A percentile compares a stretch with the other conserved stretches of the same genome.
Evolutionary conservation across 441 rosid genomes (phyloP).

Genomic region (Breynia disticha): DNA sequence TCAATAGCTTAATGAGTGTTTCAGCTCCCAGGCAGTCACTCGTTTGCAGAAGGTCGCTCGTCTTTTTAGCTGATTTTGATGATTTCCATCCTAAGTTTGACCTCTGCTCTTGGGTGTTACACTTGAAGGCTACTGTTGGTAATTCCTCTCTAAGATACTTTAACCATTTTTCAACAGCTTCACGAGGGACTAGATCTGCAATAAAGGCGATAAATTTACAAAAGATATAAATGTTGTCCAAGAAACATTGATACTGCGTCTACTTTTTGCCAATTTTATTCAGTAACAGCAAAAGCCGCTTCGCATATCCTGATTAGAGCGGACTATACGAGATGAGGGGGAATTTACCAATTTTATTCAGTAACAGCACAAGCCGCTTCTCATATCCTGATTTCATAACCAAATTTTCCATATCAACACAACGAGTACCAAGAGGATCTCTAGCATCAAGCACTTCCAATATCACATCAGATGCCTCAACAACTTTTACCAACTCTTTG

Average conservation of each 20-base stretch:
- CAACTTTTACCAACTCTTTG: constrained; percentile 85
- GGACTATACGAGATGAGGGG: neutral
- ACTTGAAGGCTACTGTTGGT: constrained; percentile 93
- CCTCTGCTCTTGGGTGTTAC: constrained; percentile 90
- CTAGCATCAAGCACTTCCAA: constrained; percentile 92
- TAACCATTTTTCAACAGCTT: constrained; percentile 94
- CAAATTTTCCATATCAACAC: constrained; percentile 92
- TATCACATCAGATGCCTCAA: constrained; percentile 89
- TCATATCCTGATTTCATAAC: constrained; percentile 76
- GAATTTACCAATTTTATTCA: constrained; percentile 77
- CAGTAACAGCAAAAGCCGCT: no score
- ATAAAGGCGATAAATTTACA: neutral
- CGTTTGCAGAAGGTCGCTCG: constrained; percentile 64
- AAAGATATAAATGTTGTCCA: neutral
- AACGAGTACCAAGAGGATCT: constrained; percentile 89
- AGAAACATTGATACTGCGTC: neutral
- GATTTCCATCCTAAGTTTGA: constrained; percentile 89
- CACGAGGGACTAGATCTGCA: constrained; percentile 92
- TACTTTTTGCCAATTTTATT: neutral
- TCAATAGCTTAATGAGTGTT: constrained; percentile 75
- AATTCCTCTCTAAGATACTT: constrained; percentile 84
- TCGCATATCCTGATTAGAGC: neutral
- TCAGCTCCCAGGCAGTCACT: constrained; percentile 98
- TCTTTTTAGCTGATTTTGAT: constrained; percentile 43
- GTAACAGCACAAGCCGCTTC: constrained; percentile 71